These are phyloP conservation scores for Boletus sp. DNA, from an alignment of 1,284 basidiomycete genomes.

Conservation along the genomic window DNA sequence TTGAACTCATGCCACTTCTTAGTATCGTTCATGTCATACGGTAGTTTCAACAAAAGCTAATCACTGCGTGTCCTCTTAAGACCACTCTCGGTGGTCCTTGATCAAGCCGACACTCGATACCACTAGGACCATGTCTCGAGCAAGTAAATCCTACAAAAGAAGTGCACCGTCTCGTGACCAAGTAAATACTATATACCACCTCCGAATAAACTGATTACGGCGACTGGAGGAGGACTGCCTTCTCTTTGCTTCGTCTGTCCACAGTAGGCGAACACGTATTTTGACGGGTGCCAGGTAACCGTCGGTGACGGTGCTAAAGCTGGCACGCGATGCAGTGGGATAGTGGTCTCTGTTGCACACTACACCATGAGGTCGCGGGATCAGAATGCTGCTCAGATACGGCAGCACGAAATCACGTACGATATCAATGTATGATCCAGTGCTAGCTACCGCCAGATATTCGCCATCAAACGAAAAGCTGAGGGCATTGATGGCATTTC, in stretches of 20 bases:
- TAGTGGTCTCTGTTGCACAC: slow-evolving; percentile 72
- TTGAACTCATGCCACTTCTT: too few relatives aligned
- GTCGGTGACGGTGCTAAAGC: slow-evolving; percentile 61
- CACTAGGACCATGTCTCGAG: neutral
- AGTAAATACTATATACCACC: slow-evolving; percentile 35
- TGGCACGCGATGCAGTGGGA: slow-evolving; percentile 65
- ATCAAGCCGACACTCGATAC: too few relatives aligned
- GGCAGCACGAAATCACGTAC: slow-evolving; percentile 36
- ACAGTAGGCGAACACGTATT: slow-evolving; percentile 72
- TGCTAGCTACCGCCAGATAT: slow-evolving; percentile 68
- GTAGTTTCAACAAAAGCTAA: too few relatives aligned
- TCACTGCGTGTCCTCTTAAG: too few relatives aligned
- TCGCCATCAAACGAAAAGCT: slow-evolving; percentile 80
- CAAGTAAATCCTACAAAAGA: neutral
- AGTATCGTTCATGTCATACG: too few relatives aligned
- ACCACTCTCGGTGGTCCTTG: too few relatives aligned
- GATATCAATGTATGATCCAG: slow-evolving; percentile 72
- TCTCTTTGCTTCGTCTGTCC: slow-evolving; percentile 64
- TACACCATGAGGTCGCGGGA: slow-evolving; percentile 25
- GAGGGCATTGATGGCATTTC: slow-evolving; percentile 67
- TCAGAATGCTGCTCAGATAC: neutral
- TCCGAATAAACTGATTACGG: slow-evolving; percentile 67
- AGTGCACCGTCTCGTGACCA: neutral
- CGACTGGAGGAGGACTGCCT: slow-evolving; percentile 55
- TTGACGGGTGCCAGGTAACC: slow-evolving; percentile 76